Conservation (phyloP, 306 rosid genomes). For the Canavalia ensiformis region DNA sequence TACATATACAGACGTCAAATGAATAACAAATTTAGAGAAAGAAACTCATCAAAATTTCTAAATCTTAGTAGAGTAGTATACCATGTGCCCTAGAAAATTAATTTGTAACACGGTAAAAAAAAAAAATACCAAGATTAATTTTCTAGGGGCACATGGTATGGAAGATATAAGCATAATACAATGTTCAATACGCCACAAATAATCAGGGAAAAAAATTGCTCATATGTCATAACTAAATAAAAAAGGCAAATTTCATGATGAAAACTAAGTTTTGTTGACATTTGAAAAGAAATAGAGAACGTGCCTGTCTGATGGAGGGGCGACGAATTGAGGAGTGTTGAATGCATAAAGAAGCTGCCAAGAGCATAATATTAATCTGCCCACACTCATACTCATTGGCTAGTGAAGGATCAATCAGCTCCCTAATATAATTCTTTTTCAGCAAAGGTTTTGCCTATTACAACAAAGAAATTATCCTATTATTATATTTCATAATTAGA, state of each 20-base stretch:
- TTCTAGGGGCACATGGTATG: not conserved
- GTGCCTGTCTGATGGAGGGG: constrained; percentile 81
- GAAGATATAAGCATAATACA: not conserved
- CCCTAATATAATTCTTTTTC: constrained; percentile 66
- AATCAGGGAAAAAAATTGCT: not conserved
- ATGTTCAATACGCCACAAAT: not conserved
- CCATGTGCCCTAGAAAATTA: not conserved
- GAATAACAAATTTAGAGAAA: not conserved
- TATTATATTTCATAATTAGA: not conserved
- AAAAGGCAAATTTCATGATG: not conserved
- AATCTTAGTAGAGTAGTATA: not conserved
- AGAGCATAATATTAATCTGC: constrained; percentile 67
- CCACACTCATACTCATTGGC: constrained; percentile 56
- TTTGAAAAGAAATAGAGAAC: constrained; percentile 19
- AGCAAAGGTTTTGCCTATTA: constrained; percentile 82
- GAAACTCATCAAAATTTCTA: not conserved
- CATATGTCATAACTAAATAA: not conserved
- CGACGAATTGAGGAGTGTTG: constrained; percentile 82
- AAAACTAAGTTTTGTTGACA: constrained; percentile 8
- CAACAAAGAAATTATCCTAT: not conserved
- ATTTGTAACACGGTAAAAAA: not conserved
- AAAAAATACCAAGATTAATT: too few species aligned
- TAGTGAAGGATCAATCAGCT: constrained; percentile 70
- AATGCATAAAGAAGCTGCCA: constrained; percentile 83
- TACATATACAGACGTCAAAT: not conserved